Evolutionary conservation across 805 yeast species (phyloP).

Genomic region (Priceomyces haplophilus): DNA sequence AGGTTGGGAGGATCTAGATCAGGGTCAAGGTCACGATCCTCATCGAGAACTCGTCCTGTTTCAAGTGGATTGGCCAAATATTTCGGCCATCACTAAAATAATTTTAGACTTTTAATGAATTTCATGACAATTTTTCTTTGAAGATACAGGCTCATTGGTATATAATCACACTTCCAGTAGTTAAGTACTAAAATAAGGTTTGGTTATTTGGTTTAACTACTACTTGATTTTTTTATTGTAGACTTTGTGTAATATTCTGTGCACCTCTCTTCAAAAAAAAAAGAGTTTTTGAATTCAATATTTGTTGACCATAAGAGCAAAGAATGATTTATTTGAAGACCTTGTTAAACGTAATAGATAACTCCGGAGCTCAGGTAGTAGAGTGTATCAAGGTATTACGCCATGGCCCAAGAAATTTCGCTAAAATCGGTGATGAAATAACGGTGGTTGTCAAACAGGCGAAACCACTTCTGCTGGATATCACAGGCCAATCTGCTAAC

Average conservation of each 20-base stretch:
- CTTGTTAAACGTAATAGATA: slow-evolving; percentile 85
- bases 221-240: too few relatives aligned
- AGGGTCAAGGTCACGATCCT: slow-evolving; percentile 19
- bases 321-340: slow-evolving; percentile 85
- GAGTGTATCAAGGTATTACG: slow-evolving; percentile 95
- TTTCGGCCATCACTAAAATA: slow-evolving; percentile 7
- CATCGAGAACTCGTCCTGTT: slow-evolving; percentile 17
- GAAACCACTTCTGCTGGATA: slow-evolving; percentile 65
- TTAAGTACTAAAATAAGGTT: too few relatives aligned
- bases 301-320: not conserved
- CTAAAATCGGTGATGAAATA: slow-evolving; percentile 84
- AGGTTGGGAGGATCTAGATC: slow-evolving; percentile 15
- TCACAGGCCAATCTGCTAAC: slow-evolving; percentile 69
- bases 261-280: slow-evolving; percentile 1
- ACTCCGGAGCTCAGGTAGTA: slow-evolving; percentile 90
- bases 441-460: slow-evolving; percentile 95
- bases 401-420: slow-evolving; percentile 81
- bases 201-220: too few relatives aligned
- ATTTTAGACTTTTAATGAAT: too few relatives aligned
- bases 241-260: slow-evolving; percentile 2
- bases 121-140: too few relatives aligned
- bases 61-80: slow-evolving; percentile 13
- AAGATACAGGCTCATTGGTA: too few relatives aligned
- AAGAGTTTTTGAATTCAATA: not conserved
- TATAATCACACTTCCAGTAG: too few relatives aligned